A percentile compares a stretch with the other conserved stretches of the same genome.
These are phyloP conservation scores for Fusarium aywerte DNA, from an alignment of 2,329 filamentous ascomycete genomes.

Conservation along the genomic window DNA sequence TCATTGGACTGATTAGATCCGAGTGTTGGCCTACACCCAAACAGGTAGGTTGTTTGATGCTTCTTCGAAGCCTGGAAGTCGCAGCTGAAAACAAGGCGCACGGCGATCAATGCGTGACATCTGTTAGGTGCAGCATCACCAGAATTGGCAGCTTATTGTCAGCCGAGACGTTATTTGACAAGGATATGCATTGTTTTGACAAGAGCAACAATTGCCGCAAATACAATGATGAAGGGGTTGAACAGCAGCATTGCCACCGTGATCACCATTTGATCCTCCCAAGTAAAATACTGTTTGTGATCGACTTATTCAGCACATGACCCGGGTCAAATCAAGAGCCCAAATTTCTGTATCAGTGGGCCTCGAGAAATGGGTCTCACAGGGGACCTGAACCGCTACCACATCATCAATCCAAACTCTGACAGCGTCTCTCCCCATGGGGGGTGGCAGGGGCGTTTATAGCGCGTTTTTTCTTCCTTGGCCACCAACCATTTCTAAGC, in stretches of 20 bases:
- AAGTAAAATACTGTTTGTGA: constrained; percentile 5
- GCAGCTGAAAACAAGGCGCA: constrained; percentile 29
- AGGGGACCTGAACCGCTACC: constrained; percentile 13
- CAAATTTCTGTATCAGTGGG: constrained; percentile 10
- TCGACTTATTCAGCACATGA: constrained; percentile 18
- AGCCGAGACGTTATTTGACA: constrained; percentile 1
- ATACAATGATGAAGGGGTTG: not conserved
- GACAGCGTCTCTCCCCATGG: constrained; percentile 25
- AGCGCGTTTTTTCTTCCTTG: constrained; percentile 8
- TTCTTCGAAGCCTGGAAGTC: constrained; percentile 16
- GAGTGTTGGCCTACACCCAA: constrained; percentile 4
- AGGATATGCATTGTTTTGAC: not conserved
- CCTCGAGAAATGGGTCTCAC: not conserved
- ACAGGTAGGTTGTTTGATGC: constrained; percentile 27
- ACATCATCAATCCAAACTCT: constrained; percentile 4
- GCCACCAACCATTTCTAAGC: constrained; percentile 11
- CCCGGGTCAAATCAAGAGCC: not conserved
- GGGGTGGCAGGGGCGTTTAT: constrained; percentile 17
- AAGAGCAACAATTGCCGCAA: constrained; percentile 12
- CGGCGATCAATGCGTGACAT: constrained; percentile 29
- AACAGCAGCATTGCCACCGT: constrained; percentile 2
- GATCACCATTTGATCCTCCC: constrained; percentile 14
- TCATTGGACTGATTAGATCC: not conserved
- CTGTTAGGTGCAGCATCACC: not conserved
- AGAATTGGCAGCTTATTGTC: constrained; percentile 25